These are phyloP conservation scores for Xylogone sp. DNA, from an alignment of 2,329 filamentous ascomycete species.

Conservation along the genomic window DNA sequence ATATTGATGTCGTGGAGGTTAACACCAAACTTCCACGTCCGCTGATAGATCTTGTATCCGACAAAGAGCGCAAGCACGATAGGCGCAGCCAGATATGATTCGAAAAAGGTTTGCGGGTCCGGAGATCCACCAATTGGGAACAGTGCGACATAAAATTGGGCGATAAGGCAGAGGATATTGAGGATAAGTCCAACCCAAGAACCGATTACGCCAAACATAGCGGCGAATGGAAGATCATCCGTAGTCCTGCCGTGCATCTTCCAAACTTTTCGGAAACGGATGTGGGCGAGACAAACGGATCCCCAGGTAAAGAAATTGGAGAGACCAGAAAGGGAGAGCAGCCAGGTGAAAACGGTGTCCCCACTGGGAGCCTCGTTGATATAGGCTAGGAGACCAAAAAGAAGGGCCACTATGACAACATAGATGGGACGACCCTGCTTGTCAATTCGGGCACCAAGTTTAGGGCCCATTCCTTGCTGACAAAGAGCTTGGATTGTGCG, in stretches of 20 bases:
- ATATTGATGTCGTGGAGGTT: slow-evolving; percentile 22
- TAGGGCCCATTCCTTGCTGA: slow-evolving; percentile 56
- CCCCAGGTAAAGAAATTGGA: slow-evolving; percentile 63
- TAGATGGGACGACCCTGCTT: slow-evolving; percentile 51
- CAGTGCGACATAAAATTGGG: slow-evolving; percentile 33
- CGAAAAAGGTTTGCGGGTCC: slow-evolving; percentile 51
- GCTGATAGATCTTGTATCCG: slow-evolving; percentile 57
- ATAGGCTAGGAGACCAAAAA: slow-evolving; percentile 48
- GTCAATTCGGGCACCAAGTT: slow-evolving; percentile 54
- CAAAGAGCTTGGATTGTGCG: slow-evolving; percentile 56
- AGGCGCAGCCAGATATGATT: slow-evolving; percentile 51
- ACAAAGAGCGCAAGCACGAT: slow-evolving; percentile 57
- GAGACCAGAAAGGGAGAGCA: slow-evolving; percentile 60
- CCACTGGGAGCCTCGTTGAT: slow-evolving; percentile 43
- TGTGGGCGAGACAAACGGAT: slow-evolving; percentile 62
- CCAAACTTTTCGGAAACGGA: slow-evolving; percentile 64
- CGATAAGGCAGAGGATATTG: slow-evolving; percentile 38
- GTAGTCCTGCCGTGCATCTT: slow-evolving; percentile 50
- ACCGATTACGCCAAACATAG: slow-evolving; percentile 55
- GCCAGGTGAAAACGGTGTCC: slow-evolving; percentile 56
- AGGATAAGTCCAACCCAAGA: slow-evolving; percentile 59
- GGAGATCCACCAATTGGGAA: slow-evolving; percentile 46
- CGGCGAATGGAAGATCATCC: slow-evolving; percentile 63
- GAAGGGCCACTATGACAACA: slow-evolving; percentile 43
- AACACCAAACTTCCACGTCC: slow-evolving; percentile 19